Conservation (phyloP, 345 rosid species). For the Salix udensis region DNA sequence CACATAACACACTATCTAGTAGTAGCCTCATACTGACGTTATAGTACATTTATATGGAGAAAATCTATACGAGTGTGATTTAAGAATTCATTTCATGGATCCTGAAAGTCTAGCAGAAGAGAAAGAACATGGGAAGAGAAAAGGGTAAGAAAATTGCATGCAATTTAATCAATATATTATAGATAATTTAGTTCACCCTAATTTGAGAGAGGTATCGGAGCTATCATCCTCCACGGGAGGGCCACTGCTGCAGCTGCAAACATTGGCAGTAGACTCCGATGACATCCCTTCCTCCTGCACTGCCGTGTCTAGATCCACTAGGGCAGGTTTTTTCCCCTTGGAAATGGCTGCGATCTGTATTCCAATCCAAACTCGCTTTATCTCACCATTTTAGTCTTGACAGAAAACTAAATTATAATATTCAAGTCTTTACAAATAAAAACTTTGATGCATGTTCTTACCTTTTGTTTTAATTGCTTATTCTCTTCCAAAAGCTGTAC, state of each 20-base stretch:
- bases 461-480: conserved; percentile 46
- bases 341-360: conserved; percentile 33
- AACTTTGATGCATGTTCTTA: background rate
- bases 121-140: background rate
- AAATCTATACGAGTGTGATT: background rate
- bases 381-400: background rate
- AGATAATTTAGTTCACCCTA: conserved; percentile 6
- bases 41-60: too few species aligned
- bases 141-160: background rate
- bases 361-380: background rate
- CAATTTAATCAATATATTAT: background rate
- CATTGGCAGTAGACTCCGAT: conserved; percentile 50
- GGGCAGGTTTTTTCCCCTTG: conserved; percentile 29
- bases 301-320: conserved; percentile 25
- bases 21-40: background rate
- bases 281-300: conserved; percentile 59
- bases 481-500: conserved; percentile 51
- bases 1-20: background rate
- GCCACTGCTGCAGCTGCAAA: conserved; percentile 56
- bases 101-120: background rate
- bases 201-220: conserved; percentile 25
- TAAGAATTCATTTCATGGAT: background rate
- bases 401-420: too few species aligned
- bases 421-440: background rate
- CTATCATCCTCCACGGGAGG: conserved; percentile 36